Evolutionary conservation across 2,329 filamentous ascomycete genomes (phyloP).

Genomic region (Ascochyta clinopodiicola): DNA sequence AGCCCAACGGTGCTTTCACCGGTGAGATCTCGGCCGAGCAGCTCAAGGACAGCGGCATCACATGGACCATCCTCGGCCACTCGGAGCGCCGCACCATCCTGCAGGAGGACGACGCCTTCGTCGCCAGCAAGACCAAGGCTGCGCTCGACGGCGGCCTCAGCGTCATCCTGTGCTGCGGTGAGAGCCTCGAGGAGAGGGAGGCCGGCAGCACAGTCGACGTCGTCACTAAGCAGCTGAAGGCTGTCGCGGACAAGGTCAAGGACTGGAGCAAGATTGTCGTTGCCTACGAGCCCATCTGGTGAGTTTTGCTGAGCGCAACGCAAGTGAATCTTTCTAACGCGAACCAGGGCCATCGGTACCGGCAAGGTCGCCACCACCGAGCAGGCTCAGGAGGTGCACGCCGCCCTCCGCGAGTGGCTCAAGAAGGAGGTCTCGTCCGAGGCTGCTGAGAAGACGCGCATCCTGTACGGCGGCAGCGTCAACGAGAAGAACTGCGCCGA

Average conservation of each 20-base stretch:
- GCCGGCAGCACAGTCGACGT: constrained; percentile 82
- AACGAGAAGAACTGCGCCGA: constrained; percentile 98
- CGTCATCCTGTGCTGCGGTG: constrained; percentile 97
- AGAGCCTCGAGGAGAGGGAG: constrained; percentile 93
- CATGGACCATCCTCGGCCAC: constrained; percentile 92
- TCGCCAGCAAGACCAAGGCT: constrained; percentile 93
- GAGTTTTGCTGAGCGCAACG: constrained; percentile 32
- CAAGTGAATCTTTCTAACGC: constrained; percentile 19
- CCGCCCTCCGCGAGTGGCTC: constrained; percentile 89
- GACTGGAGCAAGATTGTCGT: constrained; percentile 96
- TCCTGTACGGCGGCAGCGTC: constrained; percentile 96
- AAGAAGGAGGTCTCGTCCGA: constrained; percentile 73
- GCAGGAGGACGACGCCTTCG: constrained; percentile 79
- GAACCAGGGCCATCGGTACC: constrained; percentile 73
- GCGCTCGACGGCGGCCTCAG: constrained; percentile 84
- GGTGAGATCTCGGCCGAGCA: constrained; percentile 94
- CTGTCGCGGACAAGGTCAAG: constrained; percentile 76
- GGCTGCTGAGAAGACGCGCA: constrained; percentile 84
- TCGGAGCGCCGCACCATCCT: constrained; percentile 92
- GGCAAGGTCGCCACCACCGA: constrained; percentile 62
- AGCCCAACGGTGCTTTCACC: constrained; percentile 95
- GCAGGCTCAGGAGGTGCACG: constrained; percentile 58
- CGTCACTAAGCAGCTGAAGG: constrained; percentile 83
- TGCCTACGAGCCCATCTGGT: constrained; percentile 99
- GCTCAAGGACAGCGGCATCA: constrained; percentile 85